These are phyloP conservation scores for Flaveria ramosissima DNA, from an alignment of 129 eudicot species.

Conservation along the genomic window DNA sequence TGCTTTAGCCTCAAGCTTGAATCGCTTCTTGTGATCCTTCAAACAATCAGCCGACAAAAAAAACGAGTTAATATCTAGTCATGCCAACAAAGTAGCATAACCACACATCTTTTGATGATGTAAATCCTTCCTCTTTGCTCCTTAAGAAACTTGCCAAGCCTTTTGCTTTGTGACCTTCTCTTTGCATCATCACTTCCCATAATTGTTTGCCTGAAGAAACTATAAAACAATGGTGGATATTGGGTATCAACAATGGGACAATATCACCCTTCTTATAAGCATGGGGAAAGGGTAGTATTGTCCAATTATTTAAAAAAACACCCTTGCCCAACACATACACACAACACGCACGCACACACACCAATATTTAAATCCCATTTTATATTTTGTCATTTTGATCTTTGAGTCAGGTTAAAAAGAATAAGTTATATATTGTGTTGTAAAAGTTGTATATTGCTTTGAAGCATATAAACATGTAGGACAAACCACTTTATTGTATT, in stretches of 20 bases:
- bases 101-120: slow-evolving; percentile 57
- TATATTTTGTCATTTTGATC: slow-evolving; percentile 19
- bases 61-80: slow-evolving; percentile 27
- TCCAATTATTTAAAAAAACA: slow-evolving; percentile 27
- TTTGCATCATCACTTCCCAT: slow-evolving; percentile 38
- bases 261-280: slow-evolving; percentile 36
- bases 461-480: background rate
- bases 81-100: slow-evolving; percentile 52
- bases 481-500: slow-evolving; percentile 20
- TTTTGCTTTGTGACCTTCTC: slow-evolving; percentile 44
- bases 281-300: slow-evolving; percentile 34
- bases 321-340: background rate
- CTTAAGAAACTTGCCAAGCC: slow-evolving; percentile 49
- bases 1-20: background rate
- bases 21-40: slow-evolving; percentile 3
- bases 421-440: background rate
- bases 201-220: slow-evolving; percentile 15
- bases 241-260: slow-evolving; percentile 29
- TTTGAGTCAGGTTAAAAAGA: slow-evolving; percentile 13
- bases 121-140: slow-evolving; percentile 55
- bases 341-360: background rate
- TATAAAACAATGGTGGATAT: slow-evolving; percentile 15
- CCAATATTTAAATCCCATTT: slow-evolving; percentile 4
- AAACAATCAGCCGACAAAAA: slow-evolving; percentile 16
- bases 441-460: background rate